These are phyloP conservation scores for Tuber borchii DNA, from an alignment of 495 filamentous ascomycete species.

Conservation along the genomic window DNA sequence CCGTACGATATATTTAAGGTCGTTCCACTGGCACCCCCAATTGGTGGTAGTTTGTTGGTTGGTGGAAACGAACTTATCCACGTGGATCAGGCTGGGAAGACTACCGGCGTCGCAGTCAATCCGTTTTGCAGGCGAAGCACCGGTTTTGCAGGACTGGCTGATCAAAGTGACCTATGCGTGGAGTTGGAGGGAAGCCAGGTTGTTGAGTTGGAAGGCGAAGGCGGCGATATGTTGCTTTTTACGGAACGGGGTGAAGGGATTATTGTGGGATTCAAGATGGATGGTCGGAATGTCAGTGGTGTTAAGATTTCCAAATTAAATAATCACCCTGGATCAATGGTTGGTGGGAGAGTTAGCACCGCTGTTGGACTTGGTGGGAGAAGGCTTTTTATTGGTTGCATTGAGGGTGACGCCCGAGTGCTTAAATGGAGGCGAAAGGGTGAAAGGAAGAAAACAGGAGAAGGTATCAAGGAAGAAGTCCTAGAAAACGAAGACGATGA, in stretches of 20 bases:
- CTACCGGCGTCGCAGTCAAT: slow-evolving; percentile 91
- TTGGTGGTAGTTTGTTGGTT: slow-evolving; percentile 81
- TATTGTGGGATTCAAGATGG: slow-evolving; percentile 73
- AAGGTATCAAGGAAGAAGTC: slow-evolving; percentile 52
- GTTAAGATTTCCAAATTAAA: slow-evolving; percentile 60
- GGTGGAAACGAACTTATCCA: slow-evolving; percentile 89
- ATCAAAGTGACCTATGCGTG: slow-evolving; percentile 75
- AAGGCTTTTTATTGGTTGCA: slow-evolving; percentile 78
- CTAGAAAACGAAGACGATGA: slow-evolving; percentile 54
- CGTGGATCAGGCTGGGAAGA: slow-evolving; percentile 90
- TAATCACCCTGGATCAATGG: slow-evolving; percentile 51
- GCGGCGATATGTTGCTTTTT: slow-evolving; percentile 76
- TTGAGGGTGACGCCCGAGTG: slow-evolving; percentile 73
- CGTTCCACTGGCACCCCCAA: slow-evolving; percentile 71
- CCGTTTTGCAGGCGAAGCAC: slow-evolving; percentile 73
- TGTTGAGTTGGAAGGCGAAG: slow-evolving; percentile 64
- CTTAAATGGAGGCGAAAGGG: slow-evolving; percentile 66
- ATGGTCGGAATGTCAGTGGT: slow-evolving; percentile 88
- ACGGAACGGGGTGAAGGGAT: slow-evolving; percentile 68
- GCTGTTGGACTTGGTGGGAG: slow-evolving; percentile 60
- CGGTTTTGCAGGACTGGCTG: slow-evolving; percentile 64
- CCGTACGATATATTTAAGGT: slow-evolving; percentile 86
- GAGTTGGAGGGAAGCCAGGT: slow-evolving; percentile 76
- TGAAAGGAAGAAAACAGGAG: slow-evolving; percentile 50
- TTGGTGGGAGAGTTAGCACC: slow-evolving; percentile 62